phyloP scores from a whole-genome alignment of 805 yeast species.

The Spathaspora hagerdaliae region DNA sequence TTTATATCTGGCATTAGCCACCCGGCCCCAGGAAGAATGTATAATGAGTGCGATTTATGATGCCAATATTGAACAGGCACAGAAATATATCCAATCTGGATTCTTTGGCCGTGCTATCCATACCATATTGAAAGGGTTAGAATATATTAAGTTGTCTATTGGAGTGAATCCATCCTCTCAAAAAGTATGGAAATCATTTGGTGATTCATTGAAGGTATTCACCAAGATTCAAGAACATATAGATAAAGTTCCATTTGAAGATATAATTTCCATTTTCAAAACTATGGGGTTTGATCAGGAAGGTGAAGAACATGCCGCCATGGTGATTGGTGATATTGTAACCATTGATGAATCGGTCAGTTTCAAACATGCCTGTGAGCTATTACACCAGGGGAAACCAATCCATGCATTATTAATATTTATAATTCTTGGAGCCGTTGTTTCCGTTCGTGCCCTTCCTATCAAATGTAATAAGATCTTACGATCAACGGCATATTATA shows the following conservation, averaged over 20 bases:
- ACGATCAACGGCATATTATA: conserved; percentile 55
- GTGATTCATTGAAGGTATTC: conserved; percentile 53
- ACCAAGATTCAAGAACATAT: conserved; percentile 53
- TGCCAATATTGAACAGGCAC: conserved; percentile 52
- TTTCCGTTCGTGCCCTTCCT: conserved; percentile 37
- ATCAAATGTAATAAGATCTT: conserved; percentile 42
- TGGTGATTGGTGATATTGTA: not conserved
- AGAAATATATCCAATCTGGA: conserved; percentile 51
- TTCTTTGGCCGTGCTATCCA: conserved; percentile 63
- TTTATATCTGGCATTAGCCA: conserved; percentile 39
- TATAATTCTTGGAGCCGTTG: conserved; percentile 44
- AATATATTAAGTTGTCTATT: conserved; percentile 36
- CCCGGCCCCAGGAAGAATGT: conserved; percentile 46
- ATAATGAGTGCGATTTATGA: conserved; percentile 51
- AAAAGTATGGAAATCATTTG: conserved; percentile 63
- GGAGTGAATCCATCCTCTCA: conserved; percentile 36
- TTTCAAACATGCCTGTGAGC: conserved; percentile 16
- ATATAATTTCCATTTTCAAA: conserved; percentile 18
- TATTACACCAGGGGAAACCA: conserved; percentile 11
- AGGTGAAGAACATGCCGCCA: conserved; percentile 3
- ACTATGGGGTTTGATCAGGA: conserved; percentile 11
- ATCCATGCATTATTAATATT: conserved; percentile 35
- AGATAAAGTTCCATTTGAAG: conserved; percentile 43
- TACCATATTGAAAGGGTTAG: conserved; percentile 44
- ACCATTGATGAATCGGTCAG: conserved; percentile 5